Percentiles rank a stretch among this genome's conserved stretches.
Conservation (phyloP, 768 basidiomycete genomes). For the Phylloporus scabripes region DNA sequence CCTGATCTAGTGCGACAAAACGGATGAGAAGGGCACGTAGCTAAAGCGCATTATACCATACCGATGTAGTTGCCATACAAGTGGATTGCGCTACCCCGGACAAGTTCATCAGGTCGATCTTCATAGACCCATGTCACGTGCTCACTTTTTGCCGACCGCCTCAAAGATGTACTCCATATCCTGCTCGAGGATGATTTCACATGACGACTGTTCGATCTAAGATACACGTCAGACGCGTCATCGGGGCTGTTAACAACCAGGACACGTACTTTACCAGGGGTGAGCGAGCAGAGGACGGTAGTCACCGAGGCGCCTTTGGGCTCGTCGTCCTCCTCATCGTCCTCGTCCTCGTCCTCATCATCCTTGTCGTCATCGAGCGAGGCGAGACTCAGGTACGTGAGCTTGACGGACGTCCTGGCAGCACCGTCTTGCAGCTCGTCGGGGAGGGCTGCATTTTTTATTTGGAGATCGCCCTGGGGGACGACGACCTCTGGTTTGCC, state of each 20-base stretch:
- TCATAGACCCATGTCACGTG: background rate
- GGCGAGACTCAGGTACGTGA: slow-evolving; percentile 45
- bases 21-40: background rate
- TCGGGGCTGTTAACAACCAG: background rate
- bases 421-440: slow-evolving; percentile 59
- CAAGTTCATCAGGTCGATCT: slow-evolving; percentile 10
- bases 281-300: slow-evolving; percentile 72
- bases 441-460: slow-evolving; percentile 81
- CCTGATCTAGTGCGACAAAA: slow-evolving; percentile 44
- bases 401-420: slow-evolving; percentile 62
- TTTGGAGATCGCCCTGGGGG: slow-evolving; percentile 62
- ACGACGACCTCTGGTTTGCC: slow-evolving; percentile 52
- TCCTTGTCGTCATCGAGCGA: slow-evolving; percentile 37
- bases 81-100: slow-evolving; percentile 66
- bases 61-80: slow-evolving; percentile 84
- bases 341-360: slow-evolving; percentile 42
- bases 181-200: slow-evolving; percentile 66
- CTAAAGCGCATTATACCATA: slow-evolving; percentile 22
- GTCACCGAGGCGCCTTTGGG: slow-evolving; percentile 37
- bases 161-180: slow-evolving; percentile 64
- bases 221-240: slow-evolving; percentile 7
- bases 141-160: slow-evolving; percentile 77
- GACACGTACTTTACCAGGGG: slow-evolving; percentile 65
- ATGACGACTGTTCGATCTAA: slow-evolving; percentile 71
- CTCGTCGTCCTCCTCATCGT: slow-evolving; percentile 39